Conservation (phyloP, 148 eudicot genomes). For the Vaccinium darrowii region DNA sequence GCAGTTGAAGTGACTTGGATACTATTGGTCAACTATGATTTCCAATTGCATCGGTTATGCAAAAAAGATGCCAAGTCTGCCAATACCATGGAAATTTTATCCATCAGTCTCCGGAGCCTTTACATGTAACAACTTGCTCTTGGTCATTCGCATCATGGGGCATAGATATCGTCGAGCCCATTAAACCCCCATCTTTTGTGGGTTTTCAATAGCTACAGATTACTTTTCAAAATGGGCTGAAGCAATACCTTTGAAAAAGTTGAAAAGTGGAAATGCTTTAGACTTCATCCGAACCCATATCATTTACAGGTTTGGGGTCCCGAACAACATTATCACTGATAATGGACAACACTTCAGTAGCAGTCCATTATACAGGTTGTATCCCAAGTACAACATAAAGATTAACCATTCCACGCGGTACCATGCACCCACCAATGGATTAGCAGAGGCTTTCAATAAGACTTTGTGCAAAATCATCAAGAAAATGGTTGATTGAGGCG, state of each 20-base stretch:
- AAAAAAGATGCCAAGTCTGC: neutral
- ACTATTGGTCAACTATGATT: too few relatives aligned
- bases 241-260: neutral
- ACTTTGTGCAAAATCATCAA: neutral
- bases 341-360: neutral
- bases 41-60: too few relatives aligned
- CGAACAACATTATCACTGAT: neutral
- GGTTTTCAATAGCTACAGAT: neutral
- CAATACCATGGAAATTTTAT: neutral
- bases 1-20: too few relatives aligned
- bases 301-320: neutral
- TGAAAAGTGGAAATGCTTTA: neutral
- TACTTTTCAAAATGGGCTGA: neutral
- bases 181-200: neutral
- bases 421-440: neutral
- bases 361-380: neutral
- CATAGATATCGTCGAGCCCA: too few relatives aligned
- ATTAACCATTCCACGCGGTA: neutral
- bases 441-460: neutral
- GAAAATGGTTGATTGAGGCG: too few relatives aligned
- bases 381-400: neutral
- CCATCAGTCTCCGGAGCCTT: neutral
- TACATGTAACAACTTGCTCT: neutral
- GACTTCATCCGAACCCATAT: neutral
- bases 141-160: neutral